These are phyloP conservation scores for Sphaerulina vaccinii DNA, from an alignment of 2,329 filamentous ascomycete genomes.

Conservation along the genomic window DNA sequence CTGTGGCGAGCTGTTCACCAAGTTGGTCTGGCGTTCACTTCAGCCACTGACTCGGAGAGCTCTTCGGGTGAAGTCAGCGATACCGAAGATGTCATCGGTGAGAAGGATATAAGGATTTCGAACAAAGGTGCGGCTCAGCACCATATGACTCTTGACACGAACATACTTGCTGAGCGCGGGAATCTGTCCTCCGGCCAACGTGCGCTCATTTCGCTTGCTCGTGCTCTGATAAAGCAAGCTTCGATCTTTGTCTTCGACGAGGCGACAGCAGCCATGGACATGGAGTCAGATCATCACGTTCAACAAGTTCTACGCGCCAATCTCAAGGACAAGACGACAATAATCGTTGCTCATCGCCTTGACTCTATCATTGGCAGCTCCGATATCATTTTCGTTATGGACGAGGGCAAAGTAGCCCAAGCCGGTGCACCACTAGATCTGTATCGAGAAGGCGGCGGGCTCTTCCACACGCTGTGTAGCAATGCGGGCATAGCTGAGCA, in stretches of 20 bases:
- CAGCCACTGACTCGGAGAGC: slow-evolving; percentile 1
- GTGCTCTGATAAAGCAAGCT: neutral
- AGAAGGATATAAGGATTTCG: neutral
- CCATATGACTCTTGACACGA: neutral
- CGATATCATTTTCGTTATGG: slow-evolving; percentile 75
- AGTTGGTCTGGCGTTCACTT: slow-evolving; percentile 58
- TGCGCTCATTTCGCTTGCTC: neutral
- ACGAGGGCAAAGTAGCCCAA: slow-evolving; percentile 62
- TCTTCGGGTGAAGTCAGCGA: neutral
- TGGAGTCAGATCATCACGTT: slow-evolving; percentile 45
- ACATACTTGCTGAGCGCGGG: neutral
- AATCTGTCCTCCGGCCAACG: neutral
- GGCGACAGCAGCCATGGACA: slow-evolving; percentile 48
- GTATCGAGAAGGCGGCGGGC: slow-evolving; percentile 47
- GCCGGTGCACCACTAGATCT: slow-evolving; percentile 60
- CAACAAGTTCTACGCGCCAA: slow-evolving; percentile 44
- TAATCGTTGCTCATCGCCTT: slow-evolving; percentile 75
- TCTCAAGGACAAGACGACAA: slow-evolving; percentile 55
- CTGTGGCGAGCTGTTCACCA: slow-evolving; percentile 68
- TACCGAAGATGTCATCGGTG: neutral
- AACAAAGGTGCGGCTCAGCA: neutral
- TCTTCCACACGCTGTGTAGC: neutral
- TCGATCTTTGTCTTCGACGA: slow-evolving; percentile 42
- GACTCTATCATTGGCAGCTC: slow-evolving; percentile 71
- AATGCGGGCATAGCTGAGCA: slow-evolving; percentile 40